Base-by-base conservation (phyloP, 257 asterid genomes). In the Misopates orontium region DNA sequence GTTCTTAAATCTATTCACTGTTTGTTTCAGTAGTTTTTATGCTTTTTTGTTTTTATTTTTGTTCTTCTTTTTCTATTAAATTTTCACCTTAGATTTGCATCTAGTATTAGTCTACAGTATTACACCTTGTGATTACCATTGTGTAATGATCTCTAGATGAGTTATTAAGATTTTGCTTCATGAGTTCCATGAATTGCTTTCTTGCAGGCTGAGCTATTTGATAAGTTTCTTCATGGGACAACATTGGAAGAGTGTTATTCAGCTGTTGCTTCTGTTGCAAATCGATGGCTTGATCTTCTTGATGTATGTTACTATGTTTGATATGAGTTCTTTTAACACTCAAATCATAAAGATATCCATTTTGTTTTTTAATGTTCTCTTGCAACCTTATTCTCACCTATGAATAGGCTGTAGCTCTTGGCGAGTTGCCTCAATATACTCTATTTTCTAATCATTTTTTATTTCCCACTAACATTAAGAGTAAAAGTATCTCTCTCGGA, bases 241-340 rank as follows among this genome's bases (percentile, higher is more conserved):
- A 93, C 96, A 36, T 50, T 93, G 54, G 95, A 86, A 78, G 99
- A 86, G 73, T 93, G 99, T 77, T 93, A 93, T 77, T 79, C 95
- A 59, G 87, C 88, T 45, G 99, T 93, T 68, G 99, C 99, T 73
- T 70, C 97, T 75, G 96, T 93, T 66, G 99, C 99, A 67, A 84
- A 93, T 70, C 87, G 92, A 56, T 93, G 99, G 99, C 99, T 93
- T 72, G 99, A 93, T 78, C 89, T 93, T 81, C 99, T 93, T 64
- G 99, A 93, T 75, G 99, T 93, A 80, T 15, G 99, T 70, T 45
- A 42, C 67, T 62, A 24, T 52, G 68, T 69, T 76, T 20, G 61
- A 62, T 60, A 56, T 56, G 49, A 51, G 41, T 73, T 60, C 44
- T 54, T 60, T 56, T 59, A 60, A 63, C 57, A 69, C 63, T 59